Conservation (phyloP, 2,329 filamentous ascomycete genomes). For the Colletotrichum lupini region DNA sequence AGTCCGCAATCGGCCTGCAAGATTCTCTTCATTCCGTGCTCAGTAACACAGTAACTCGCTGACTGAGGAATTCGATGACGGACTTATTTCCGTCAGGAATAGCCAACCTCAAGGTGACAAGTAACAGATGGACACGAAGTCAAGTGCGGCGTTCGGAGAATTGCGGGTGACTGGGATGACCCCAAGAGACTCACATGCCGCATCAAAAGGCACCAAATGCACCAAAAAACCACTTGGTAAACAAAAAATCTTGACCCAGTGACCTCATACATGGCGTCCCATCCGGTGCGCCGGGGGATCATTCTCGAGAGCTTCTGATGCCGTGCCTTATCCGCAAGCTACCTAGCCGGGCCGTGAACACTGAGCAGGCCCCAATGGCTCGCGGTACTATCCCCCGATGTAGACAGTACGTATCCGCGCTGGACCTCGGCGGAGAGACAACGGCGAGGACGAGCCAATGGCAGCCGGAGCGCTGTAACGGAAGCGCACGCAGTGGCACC, state of each 20-base stretch:
- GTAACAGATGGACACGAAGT: conserved; percentile 20
- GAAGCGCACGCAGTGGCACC: conserved; percentile 27
- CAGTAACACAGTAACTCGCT: background rate
- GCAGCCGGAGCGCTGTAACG: conserved; percentile 33
- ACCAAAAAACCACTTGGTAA: conserved; percentile 1
- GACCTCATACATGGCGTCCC: conserved; percentile 30
- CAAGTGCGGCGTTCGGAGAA: conserved; percentile 24
- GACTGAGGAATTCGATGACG: conserved; percentile 4
- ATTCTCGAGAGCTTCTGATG: conserved; percentile 17
- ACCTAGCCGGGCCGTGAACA: conserved; percentile 5
- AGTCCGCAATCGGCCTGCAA: conserved; percentile 27
- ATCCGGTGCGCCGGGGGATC: conserved; percentile 25
- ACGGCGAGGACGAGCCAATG: conserved; percentile 27
- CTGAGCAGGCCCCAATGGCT: background rate
- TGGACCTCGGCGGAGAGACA: conserved; percentile 35
- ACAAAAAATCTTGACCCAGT: conserved; percentile 16
- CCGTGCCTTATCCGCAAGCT: conserved; percentile 23
- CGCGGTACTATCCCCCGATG: background rate
- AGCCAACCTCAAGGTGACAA: background rate
- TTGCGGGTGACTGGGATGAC: conserved; percentile 25
- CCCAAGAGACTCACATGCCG: conserved; percentile 30
- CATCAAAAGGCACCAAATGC: conserved; percentile 1
- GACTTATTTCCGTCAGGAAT: conserved; percentile 13
- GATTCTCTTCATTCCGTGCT: background rate
- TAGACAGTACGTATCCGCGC: conserved; percentile 14